These are phyloP conservation scores for Rhynchosporium graminicola DNA, from an alignment of 2,329 filamentous ascomycete species.

Conservation along the genomic window DNA sequence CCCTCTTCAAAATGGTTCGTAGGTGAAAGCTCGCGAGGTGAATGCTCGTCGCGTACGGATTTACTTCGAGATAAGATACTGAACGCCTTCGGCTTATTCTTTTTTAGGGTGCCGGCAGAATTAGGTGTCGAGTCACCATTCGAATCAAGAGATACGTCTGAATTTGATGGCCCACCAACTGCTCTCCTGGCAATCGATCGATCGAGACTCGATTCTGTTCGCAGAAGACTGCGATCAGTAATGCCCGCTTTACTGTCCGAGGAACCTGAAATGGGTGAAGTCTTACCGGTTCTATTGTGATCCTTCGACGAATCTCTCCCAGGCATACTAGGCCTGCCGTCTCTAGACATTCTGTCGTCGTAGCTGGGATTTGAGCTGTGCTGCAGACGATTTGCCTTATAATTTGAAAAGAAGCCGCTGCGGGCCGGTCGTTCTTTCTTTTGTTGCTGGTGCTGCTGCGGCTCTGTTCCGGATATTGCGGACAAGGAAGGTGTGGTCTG, in stretches of 20 bases:
- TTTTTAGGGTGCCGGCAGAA: conserved; percentile 31
- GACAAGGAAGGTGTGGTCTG: conserved; percentile 31
- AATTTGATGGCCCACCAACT: conserved; percentile 35
- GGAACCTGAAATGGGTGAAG: conserved; percentile 25
- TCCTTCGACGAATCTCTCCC: conserved; percentile 39
- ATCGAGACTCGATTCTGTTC: conserved; percentile 33
- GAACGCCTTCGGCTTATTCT: conserved; percentile 41
- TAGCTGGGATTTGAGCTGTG: conserved; percentile 35
- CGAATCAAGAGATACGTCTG: conserved; percentile 35
- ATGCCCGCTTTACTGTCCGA: background rate
- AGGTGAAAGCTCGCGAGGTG: conserved; percentile 31
- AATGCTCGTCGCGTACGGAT: conserved; percentile 47
- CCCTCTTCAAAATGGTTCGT: conserved; percentile 34
- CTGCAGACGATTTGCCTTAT: conserved; percentile 46
- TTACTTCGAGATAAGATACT: conserved; percentile 44
- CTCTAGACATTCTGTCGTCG: conserved; percentile 41
- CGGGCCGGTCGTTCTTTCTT: conserved; percentile 32
- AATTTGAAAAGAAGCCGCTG: conserved; percentile 49
- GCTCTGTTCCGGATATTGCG: conserved; percentile 26
- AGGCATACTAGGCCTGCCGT: conserved; percentile 36
- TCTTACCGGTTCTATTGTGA: conserved; percentile 38
- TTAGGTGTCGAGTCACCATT: conserved; percentile 26
- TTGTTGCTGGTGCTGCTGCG: conserved; percentile 20
- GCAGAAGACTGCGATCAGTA: conserved; percentile 22
- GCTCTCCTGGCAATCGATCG: conserved; percentile 35